phyloP scores from a whole-genome alignment of 768 basidiomycete species.

The Tulasnella sp. region DNA sequence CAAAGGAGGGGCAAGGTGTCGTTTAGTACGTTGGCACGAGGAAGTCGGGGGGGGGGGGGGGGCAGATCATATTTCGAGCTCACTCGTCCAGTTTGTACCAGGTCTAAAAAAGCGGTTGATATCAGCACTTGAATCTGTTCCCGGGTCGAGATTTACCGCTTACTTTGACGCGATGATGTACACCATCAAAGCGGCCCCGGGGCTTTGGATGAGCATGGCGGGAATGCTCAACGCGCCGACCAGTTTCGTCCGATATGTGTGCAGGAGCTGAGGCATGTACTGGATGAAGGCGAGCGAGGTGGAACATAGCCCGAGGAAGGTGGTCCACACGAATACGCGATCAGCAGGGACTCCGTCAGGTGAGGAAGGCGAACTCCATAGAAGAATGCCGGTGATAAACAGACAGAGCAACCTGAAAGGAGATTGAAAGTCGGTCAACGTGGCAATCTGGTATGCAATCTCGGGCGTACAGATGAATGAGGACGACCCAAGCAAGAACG shows the following conservation, averaged over 20 bases:
- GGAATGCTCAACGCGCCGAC: constrained; percentile 90
- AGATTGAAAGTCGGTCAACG: neutral
- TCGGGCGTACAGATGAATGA: constrained; percentile 53
- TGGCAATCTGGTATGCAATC: neutral
- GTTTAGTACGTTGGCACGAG: neutral
- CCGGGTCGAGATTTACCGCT: constrained; percentile 13
- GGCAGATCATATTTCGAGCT: neutral
- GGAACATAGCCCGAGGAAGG: constrained; percentile 74
- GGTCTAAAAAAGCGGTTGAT: constrained; percentile 33
- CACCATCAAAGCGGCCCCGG: constrained; percentile 82
- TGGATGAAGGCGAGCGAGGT: constrained; percentile 70
- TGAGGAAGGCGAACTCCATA: constrained; percentile 30
- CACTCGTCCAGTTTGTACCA: constrained; percentile 79
- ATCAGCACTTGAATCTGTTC: neutral
- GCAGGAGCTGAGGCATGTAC: constrained; percentile 76
- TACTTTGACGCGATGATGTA: constrained; percentile 62
- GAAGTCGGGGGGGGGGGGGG: neutral
- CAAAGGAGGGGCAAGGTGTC: neutral
- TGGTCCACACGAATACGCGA: constrained; percentile 55
- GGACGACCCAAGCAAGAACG: constrained; percentile 56
- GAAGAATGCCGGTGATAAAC: constrained; percentile 44
- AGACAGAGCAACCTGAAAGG: constrained; percentile 23
- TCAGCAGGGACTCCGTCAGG: constrained; percentile 27
- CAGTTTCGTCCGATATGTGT: constrained; percentile 65
- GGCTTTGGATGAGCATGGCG: constrained; percentile 93